These are phyloP conservation scores for Omphalotus olearius DNA, from an alignment of 1,284 basidiomycete species.

Conservation along the genomic window DNA sequence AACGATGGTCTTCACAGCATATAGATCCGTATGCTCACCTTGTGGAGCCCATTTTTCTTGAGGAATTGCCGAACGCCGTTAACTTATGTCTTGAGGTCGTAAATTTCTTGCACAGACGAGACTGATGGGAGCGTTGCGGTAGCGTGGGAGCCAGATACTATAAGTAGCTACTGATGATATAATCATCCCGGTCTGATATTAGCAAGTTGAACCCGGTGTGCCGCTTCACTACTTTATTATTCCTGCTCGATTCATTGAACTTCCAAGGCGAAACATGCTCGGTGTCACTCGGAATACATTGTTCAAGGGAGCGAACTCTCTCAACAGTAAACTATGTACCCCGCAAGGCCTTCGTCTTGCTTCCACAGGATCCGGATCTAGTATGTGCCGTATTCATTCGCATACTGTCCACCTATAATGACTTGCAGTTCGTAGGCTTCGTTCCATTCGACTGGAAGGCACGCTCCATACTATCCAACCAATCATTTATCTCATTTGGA, in stretches of 20 bases:
- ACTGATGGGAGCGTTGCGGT: neutral
- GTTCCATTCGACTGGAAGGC: slow-evolving; percentile 71
- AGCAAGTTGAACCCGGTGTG: neutral
- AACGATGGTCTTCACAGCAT: slow-evolving; percentile 15
- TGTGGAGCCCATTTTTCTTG: slow-evolving; percentile 69
- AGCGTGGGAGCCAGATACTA: neutral
- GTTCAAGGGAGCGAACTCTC: neutral
- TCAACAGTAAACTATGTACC: neutral
- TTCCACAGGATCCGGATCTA: slow-evolving; percentile 10
- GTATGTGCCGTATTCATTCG: slow-evolving; percentile 1
- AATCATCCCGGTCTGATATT: neutral
- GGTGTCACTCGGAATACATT: slow-evolving; percentile 2
- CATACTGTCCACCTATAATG: neutral
- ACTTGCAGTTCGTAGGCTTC: slow-evolving; percentile 31
- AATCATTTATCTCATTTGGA: neutral
- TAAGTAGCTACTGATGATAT: neutral
- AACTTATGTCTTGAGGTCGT: slow-evolving; percentile 5
- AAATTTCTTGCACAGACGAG: too few relatives aligned
- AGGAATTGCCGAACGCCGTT: slow-evolving; percentile 29
- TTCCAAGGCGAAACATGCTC: slow-evolving; percentile 6
- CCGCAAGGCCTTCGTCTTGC: slow-evolving; percentile 1
- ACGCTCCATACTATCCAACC: slow-evolving; percentile 13
- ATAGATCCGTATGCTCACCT: slow-evolving; percentile 46
- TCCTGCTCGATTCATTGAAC: neutral
- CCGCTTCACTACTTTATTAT: neutral